These are phyloP conservation scores for Chlamydomonas applanata DNA, from an alignment of 139 green algal genomes.

Conservation along the genomic window DNA sequence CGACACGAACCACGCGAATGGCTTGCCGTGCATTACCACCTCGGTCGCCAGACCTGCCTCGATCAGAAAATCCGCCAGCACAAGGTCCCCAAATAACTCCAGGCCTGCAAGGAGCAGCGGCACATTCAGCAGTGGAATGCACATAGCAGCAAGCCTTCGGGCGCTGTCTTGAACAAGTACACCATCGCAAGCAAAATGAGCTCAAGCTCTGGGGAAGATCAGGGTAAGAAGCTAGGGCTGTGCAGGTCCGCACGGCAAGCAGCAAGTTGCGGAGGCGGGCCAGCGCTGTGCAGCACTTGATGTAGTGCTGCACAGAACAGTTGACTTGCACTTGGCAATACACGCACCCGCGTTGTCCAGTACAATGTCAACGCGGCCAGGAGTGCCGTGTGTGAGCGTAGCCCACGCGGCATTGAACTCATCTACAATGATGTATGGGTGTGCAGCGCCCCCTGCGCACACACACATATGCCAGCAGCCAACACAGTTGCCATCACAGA, in stretches of 20 bases:
- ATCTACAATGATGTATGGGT: conserved; percentile 33
- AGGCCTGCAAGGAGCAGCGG: conserved; percentile 29
- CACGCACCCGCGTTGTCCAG: conserved; percentile 38
- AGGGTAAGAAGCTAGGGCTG: no score
- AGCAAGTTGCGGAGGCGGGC: no score
- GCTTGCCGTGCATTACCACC: conserved; percentile 55
- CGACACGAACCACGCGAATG: conserved; percentile 53
- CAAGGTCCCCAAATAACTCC: conserved; percentile 48
- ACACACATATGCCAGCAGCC: not conserved
- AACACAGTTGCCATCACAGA: not conserved
- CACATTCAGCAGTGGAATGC: no score
- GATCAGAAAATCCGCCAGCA: conserved; percentile 43
- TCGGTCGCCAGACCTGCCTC: conserved; percentile 19
- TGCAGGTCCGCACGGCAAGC: no score
- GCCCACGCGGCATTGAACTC: conserved; percentile 35
- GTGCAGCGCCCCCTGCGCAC: not conserved
- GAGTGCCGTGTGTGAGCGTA: conserved; percentile 3
- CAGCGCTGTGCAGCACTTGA: no score
- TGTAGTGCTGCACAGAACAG: no score
- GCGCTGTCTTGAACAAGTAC: no score
- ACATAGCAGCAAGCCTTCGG: no score
- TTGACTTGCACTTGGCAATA: not conserved
- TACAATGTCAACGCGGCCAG: conserved; percentile 31
- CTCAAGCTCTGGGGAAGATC: no score
- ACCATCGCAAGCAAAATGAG: no score